Evolutionary conservation across 371 early-diverging fungal species (phyloP), one percentile per base, ranked within the genome.

Genomic region (Lichtheimia ramosa): DNA sequence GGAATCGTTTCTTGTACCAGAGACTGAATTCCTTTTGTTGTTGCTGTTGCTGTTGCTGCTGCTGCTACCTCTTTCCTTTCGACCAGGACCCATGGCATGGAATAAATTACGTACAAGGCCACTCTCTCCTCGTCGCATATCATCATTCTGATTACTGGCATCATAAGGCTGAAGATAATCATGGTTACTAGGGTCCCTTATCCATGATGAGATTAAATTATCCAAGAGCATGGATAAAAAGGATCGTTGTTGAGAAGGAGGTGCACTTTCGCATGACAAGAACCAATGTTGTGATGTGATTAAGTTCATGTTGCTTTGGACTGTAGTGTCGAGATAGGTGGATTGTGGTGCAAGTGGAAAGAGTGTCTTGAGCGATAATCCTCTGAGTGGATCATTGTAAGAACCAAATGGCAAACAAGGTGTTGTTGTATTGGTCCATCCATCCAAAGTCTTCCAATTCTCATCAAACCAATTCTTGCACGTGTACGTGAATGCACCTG

Each of bases 331-430:
- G 42, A 82, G 52, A 51, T 85, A 88, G 2, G 70, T 62, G n/a
- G 41, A n/a, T 68, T 64, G 41, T 1, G 81, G 72, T 0, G 81
- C 70, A 12, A 81, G 68, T 14, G 89, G 89, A 62, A 92, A 92
- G 8, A 85, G 58, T 0, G 92, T 87, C 40, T 68, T 74, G 7
- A 92, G 71, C 0, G 77, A 73, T 2, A 92, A 21, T 0, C 83
- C 67, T 3, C 82, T 79, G 7, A 92, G 68, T 3, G 92, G 93
- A 58, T 92, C 90, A 53, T 89, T 89, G 15, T 73, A 75, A 1
- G 92, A 86, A 2, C 93, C 93, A 58, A 90, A 87, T 5, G 85
- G 79, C 39, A 88, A 56, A 2, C 58, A 43, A 6, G 75, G 72
- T 43, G 66, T 13, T 27, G 43, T 48, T 2, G 72, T 69, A 20